Evolutionary conservation across 2,329 filamentous ascomycete genomes (phyloP), one percentile per base, ranked within the genome.

Genomic region (Onygenales sp.): DNA sequence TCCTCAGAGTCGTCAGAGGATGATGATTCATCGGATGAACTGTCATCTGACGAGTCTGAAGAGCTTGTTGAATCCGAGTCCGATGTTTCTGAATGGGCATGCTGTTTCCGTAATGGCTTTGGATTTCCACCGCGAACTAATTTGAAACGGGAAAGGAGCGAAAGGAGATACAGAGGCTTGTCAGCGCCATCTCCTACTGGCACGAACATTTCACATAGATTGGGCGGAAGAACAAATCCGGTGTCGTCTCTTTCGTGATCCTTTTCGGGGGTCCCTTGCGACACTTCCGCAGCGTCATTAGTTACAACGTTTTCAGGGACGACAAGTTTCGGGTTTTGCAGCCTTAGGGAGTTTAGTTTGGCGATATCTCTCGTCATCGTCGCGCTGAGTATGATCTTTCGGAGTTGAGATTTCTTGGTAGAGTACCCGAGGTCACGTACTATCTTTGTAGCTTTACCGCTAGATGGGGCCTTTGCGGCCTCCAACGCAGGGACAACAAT

Each of bases 341-440:
- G 75, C 55, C 80, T 85, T 39, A 97, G 70, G 0, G 83, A 84
- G 53, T 81, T 85, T 17, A 97, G 74, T 56, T 93, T 84, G 38
- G 86, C 87, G 47, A 95, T 74, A 64, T 97, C 90, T 54, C 84
- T 80, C 1, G 91, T 95, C 82, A 97, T 89, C 0, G 92, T 96
- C 5, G 92, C 93, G 66, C 89, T 95, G 2, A 96, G 78, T 51
- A 97, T 80, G 14, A 96, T 78, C 70, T 96, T 97, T 50, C 84
- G 82, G 2, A 93, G 66, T 75, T 61, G 64, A 48, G 61, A 72
- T 59, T 61, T 72, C 64, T 59, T 65, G 58, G 59, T 66, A 41
- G 64, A 69, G 63, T 66, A 71, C 58, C 64, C 71, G 59, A 68
- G 69, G 54, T 41, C 61, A 50, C 64, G 56, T 1, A 65, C 58